These are phyloP conservation scores for Penicillium maclennaniae DNA, from an alignment of 495 filamentous ascomycete species.

Conservation along the genomic window DNA sequence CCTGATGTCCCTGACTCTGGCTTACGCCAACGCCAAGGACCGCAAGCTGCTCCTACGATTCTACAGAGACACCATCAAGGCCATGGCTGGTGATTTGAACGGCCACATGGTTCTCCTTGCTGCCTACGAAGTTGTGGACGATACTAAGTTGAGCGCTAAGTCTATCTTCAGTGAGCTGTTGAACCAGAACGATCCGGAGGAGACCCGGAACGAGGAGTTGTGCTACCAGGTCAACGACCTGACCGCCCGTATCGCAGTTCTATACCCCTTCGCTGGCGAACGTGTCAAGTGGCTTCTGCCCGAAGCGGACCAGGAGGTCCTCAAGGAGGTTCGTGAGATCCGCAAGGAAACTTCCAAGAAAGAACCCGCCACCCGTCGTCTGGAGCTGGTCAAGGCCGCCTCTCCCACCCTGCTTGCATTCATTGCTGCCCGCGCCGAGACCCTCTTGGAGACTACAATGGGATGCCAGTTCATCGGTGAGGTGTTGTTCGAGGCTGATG, in stretches of 20 bases:
- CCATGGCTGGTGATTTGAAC: constrained; percentile 72
- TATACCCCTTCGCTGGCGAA: constrained; percentile 78
- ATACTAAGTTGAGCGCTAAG: constrained; percentile 84
- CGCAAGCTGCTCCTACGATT: constrained; percentile 81
- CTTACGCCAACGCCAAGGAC: constrained; percentile 85
- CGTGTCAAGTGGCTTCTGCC: constrained; percentile 67
- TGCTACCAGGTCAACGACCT: constrained; percentile 60
- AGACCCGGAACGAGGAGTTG: constrained; percentile 57
- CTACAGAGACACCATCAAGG: constrained; percentile 79
- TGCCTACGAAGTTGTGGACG: constrained; percentile 87
- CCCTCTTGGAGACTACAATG: constrained; percentile 68
- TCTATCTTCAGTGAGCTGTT: constrained; percentile 79
- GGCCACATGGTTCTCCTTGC: constrained; percentile 79
- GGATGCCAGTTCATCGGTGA: constrained; percentile 85
- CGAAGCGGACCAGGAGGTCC: constrained; percentile 55
- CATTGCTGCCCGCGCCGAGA: constrained; percentile 61
- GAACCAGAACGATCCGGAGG: constrained; percentile 57
- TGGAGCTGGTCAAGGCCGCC: constrained; percentile 64
- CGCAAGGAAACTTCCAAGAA: constrained; percentile 87
- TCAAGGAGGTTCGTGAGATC: constrained; percentile 71
- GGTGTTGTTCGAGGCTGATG: constrained; percentile 70
- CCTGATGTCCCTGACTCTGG: constrained; percentile 74
- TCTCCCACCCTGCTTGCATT: constrained; percentile 63
- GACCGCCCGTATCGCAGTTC: constrained; percentile 69
- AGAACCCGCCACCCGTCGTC: constrained; percentile 66